Conservation (phyloP, 1,284 basidiomycete genomes). For the Malassezia psittaci region DNA sequence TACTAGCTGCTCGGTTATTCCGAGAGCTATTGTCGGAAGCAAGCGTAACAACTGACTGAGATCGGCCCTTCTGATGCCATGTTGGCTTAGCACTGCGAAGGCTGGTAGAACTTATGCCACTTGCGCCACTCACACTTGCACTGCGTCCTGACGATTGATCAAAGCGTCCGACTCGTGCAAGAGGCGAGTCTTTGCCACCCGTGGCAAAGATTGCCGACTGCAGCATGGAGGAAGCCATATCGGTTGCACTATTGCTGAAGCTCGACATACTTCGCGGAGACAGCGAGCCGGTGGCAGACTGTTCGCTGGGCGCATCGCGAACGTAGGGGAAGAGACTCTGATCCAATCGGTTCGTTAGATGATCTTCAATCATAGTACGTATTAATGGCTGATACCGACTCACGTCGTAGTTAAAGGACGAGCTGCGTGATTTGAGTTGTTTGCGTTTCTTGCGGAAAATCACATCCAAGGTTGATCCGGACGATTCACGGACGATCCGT, state of each 20-base stretch:
- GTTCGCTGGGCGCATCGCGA: constrained; percentile 65
- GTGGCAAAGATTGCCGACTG: constrained; percentile 16
- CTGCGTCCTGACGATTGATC: constrained; percentile 1
- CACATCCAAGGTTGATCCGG: constrained; percentile 23
- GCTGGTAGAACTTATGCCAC: constrained; percentile 5
- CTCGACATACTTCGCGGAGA: not conserved
- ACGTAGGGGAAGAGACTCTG: constrained; percentile 75
- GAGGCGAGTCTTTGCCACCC: constrained; percentile 20
- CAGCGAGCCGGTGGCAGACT: not conserved
- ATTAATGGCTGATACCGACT: constrained; percentile 84
- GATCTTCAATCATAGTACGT: constrained; percentile 79
- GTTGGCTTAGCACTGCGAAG: constrained; percentile 20
- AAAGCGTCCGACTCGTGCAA: constrained; percentile 22
- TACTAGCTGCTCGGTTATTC: not conserved
- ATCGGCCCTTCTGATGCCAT: constrained; percentile 20
- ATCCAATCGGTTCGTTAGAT: constrained; percentile 69
- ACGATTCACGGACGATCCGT: constrained; percentile 62
- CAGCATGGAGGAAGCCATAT: constrained; percentile 15
- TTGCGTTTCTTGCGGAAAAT: constrained; percentile 54
- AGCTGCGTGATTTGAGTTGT: constrained; percentile 58
- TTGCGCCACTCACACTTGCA: not conserved
- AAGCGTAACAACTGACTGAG: constrained; percentile 7
- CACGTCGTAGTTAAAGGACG: constrained; percentile 75
- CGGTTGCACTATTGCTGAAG: constrained; percentile 4
- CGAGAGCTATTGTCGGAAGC: not conserved